Conservation (phyloP, 2,329 filamentous ascomycete genomes). For the Fusarium sp. region DNA sequence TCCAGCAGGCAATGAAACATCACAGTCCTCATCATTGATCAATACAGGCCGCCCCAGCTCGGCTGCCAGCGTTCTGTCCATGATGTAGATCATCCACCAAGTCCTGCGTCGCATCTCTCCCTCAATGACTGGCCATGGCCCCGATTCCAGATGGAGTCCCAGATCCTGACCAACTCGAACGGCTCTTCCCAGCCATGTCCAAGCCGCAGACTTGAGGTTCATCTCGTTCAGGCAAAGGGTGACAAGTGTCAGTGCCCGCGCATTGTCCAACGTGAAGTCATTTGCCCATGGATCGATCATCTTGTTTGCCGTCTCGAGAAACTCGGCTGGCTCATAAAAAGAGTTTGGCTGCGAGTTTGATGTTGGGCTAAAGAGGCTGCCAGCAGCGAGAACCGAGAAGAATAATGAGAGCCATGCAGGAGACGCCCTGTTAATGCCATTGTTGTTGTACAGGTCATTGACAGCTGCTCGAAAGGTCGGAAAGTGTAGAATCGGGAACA, state of each 20-base stretch:
- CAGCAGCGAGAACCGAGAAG: conserved; percentile 86
- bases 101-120: conserved; percentile 87
- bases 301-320: conserved; percentile 77
- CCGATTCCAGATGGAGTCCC: conserved; percentile 81
- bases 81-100: conserved; percentile 95
- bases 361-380: conserved; percentile 77
- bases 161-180: conserved; percentile 86
- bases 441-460: conserved; percentile 80
- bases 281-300: conserved; percentile 87
- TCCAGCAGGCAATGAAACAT: conserved; percentile 81
- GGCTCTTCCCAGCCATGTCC: conserved; percentile 85
- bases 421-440: conserved; percentile 64
- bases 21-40: conserved; percentile 90
- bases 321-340: conserved; percentile 67
- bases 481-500: conserved; percentile 90
- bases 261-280: conserved; percentile 80
- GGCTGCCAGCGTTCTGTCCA: conserved; percentile 84
- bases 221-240: conserved; percentile 86
- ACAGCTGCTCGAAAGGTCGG: conserved; percentile 82
- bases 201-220: conserved; percentile 87
- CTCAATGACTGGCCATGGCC: conserved; percentile 80
- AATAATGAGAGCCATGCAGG: conserved; percentile 83
- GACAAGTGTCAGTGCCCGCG: conserved; percentile 76
- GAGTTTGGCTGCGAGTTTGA: conserved; percentile 66
- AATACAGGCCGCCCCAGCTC: conserved; percentile 84